Evolutionary conservation across 495 filamentous ascomycete genomes (phyloP).

Genomic region (Aspergillus nanangensis): DNA sequence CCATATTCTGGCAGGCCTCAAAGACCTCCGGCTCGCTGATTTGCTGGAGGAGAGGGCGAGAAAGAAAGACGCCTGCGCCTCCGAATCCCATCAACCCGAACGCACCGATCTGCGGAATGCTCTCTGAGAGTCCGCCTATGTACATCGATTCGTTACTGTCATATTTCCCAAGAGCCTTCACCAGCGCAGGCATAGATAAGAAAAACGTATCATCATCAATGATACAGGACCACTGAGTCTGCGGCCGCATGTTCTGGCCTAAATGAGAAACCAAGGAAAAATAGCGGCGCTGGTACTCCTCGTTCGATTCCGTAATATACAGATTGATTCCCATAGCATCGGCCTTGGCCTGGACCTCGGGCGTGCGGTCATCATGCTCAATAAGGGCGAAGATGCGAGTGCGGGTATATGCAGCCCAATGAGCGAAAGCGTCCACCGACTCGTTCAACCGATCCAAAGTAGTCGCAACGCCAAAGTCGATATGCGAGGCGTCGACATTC

Average conservation of each 20-base stretch:
- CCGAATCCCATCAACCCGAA: slow-evolving; percentile 54
- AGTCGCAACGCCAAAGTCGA: slow-evolving; percentile 61
- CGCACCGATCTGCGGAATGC: slow-evolving; percentile 41
- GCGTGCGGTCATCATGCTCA: slow-evolving; percentile 39
- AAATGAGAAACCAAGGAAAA: slow-evolving; percentile 54
- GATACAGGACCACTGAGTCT: slow-evolving; percentile 56
- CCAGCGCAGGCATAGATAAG: slow-evolving; percentile 45
- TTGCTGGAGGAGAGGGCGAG: slow-evolving; percentile 40
- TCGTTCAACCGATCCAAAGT: slow-evolving; percentile 50
- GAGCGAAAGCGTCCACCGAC: slow-evolving; percentile 50
- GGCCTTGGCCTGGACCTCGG: slow-evolving; percentile 31
- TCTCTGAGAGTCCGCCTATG: slow-evolving; percentile 55
- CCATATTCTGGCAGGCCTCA: slow-evolving; percentile 34
- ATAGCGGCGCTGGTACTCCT: slow-evolving; percentile 52
- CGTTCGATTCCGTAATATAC: slow-evolving; percentile 43
- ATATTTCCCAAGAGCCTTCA: slow-evolving; percentile 40
- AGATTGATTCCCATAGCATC: slow-evolving; percentile 46
- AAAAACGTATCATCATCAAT: slow-evolving; percentile 73
- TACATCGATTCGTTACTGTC: slow-evolving; percentile 46
- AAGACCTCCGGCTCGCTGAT: slow-evolving; percentile 30
- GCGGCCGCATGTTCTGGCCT: slow-evolving; percentile 36
- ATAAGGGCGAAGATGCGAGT: slow-evolving; percentile 53
- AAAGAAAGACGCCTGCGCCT: slow-evolving; percentile 58
- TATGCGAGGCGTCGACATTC: slow-evolving; percentile 43
- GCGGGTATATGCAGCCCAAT: slow-evolving; percentile 57